A percentile compares a stretch with the other conserved stretches of the same genome.
Evolutionary conservation across 306 rosid species (phyloP).

Genomic region (Corylus avellana): DNA sequence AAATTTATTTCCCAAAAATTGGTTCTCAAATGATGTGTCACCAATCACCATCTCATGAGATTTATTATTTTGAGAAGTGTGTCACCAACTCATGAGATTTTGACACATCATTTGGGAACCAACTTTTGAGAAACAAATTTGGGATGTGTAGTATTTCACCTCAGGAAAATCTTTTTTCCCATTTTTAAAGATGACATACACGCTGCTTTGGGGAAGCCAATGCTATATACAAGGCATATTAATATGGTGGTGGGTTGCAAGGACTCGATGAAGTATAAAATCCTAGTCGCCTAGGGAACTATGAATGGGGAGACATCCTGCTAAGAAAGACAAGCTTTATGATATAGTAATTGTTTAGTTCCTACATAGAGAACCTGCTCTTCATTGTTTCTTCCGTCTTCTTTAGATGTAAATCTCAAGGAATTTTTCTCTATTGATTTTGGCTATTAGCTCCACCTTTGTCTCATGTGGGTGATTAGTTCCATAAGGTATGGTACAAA

Average conservation of each 20-base stretch:
- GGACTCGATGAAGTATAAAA: not conserved
- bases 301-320: not conserved
- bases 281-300: not conserved
- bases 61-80: too few relatives aligned
- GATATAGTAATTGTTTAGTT: not conserved
- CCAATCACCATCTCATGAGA: too few relatives aligned
- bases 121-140: too few relatives aligned
- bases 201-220: not conserved
- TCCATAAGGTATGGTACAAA: not conserved
- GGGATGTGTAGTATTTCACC: too few relatives aligned
- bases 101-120: too few relatives aligned
- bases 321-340: not conserved
- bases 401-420: conserved; percentile 13
- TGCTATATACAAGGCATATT: not conserved
- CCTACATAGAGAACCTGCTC: not conserved
- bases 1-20: too few relatives aligned
- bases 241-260: not conserved
- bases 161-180: not conserved
- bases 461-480: not conserved
- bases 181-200: not conserved
- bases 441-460: not conserved
- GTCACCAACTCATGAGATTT: too few relatives aligned
- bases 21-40: too few relatives aligned
- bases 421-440: conserved; percentile 7
- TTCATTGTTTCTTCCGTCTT: not conserved